Base-by-base conservation (phyloP, 805 yeast genomes). In the Wickerhamiella vanderwaltii region DNA sequence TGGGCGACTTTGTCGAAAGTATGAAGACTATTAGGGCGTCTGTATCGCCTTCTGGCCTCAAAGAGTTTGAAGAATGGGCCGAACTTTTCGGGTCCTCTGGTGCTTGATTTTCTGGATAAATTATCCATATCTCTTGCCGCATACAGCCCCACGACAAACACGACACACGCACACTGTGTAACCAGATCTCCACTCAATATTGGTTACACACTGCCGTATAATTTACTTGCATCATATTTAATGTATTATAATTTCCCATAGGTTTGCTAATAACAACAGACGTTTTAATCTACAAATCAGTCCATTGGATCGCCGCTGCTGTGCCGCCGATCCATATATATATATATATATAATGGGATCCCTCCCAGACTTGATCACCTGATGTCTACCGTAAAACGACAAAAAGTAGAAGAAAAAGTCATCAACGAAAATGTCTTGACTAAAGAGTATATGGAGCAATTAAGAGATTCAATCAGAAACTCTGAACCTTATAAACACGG, bases 401-500 rank as follows among this genome's bases (percentile, higher is more conserved):
- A 37, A 29, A 37, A 29, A 17, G 28, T 29, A 3, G 34, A 37
- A n/a, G 19, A 24, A 18, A 23, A 35, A 23, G 34, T 29, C 6
- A 29, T 37, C 9, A 37, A 37, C 19, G 33, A 25, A 5, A 15
- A 29, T 6, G 40, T 37, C 13, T 24, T 37, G 20, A n/a, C 36
- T 9, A 11, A 22, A n/a, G 22, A 29, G 4, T 29, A 29, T n/a
- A 12, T 44, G 24, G 39, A 17, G 12, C 33, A 42, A 15, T 40
- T 51, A 20, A 33, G 43, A 9, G 16, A 13, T 3, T 26, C 45
- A n/a, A 72, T 86, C 28, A 48, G 61, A 1, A 60, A 63, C 6
- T 75, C 93, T 2, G 67, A 73, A 48, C 98, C 98, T 1, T 91
- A 80, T 58, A 70, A 75, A 55, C 88, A 96, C 87, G 96, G 97